Evolutionary conservation across 2,329 filamentous ascomycete species (phyloP).

Genomic region (Pleurostoma richardsiae): DNA sequence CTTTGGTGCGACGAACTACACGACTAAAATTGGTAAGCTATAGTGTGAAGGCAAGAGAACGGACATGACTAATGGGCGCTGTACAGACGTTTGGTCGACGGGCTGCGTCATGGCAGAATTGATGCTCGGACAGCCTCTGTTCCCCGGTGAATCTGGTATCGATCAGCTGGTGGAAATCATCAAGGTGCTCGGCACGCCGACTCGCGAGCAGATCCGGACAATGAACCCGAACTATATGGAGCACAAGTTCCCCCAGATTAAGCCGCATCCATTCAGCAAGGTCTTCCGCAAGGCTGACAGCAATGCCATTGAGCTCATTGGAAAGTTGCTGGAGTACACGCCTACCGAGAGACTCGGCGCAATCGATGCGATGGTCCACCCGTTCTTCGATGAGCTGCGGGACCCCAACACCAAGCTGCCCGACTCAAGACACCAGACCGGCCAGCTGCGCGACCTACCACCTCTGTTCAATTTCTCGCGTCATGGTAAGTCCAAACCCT

Average conservation of each 20-base stretch:
- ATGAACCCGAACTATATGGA: slow-evolving; percentile 99
- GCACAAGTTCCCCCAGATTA: slow-evolving; percentile 99
- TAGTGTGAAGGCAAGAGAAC: not conserved
- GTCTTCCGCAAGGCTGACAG: slow-evolving; percentile 95
- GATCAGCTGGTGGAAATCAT: slow-evolving; percentile 99
- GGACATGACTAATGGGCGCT: slow-evolving; percentile 3
- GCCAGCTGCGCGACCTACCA: slow-evolving; percentile 75
- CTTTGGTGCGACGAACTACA: slow-evolving; percentile 98
- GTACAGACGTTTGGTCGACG: slow-evolving; percentile 93
- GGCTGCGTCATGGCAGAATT: slow-evolving; percentile 99
- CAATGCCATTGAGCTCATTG: slow-evolving; percentile 92
- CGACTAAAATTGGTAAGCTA: slow-evolving; percentile 92
- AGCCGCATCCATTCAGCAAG: slow-evolving; percentile 98
- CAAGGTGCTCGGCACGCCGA: slow-evolving; percentile 95
- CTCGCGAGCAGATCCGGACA: slow-evolving; percentile 94
- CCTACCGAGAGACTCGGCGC: slow-evolving; percentile 91
- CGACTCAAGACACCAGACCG: slow-evolving; percentile 86
- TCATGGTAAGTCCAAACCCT: slow-evolving; percentile 64
- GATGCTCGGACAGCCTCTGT: slow-evolving; percentile 96
- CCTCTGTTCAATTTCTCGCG: slow-evolving; percentile 87
- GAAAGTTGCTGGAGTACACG: slow-evolving; percentile 90
- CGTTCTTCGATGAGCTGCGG: slow-evolving; percentile 95
- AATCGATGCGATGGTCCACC: slow-evolving; percentile 95
- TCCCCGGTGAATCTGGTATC: slow-evolving; percentile 97
- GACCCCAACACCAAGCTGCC: slow-evolving; percentile 88